Conservation (phyloP, 345 rosid genomes). For the Ricinus communis region DNA sequence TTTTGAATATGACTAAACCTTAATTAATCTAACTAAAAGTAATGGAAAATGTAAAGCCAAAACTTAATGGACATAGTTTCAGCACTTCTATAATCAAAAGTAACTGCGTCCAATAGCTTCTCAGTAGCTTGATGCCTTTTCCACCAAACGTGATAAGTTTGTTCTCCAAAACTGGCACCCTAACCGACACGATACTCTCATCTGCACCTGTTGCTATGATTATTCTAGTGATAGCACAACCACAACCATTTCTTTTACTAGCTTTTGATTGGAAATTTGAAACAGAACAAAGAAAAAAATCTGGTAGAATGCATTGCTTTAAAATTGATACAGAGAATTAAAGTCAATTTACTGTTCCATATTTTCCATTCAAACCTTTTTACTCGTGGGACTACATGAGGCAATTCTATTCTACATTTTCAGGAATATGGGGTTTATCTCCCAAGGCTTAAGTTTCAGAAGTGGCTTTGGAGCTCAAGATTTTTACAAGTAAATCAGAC, state of each 20-base stretch:
- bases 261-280: neutral
- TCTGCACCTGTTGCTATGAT: neutral
- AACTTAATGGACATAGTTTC: neutral
- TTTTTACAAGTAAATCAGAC: neutral
- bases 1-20: too few relatives aligned
- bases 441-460: neutral
- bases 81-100: conserved; percentile 15
- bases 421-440: too few relatives aligned
- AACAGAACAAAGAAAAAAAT: neutral
- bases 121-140: neutral
- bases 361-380: neutral
- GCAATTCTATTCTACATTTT: neutral
- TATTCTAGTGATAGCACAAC: neutral
- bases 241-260: neutral
- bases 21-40: too few relatives aligned
- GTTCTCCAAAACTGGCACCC: neutral
- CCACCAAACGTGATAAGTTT: conserved; percentile 3
- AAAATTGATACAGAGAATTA: neutral
- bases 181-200: neutral
- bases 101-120: conserved; percentile 12
- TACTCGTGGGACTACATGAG: neutral
- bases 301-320: neutral
- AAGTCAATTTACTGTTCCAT: neutral
- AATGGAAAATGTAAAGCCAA: too few relatives aligned
- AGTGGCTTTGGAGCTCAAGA: neutral